phyloP scores from a whole-genome alignment of 31 red algal species.

The Endocladia muricata region DNA sequence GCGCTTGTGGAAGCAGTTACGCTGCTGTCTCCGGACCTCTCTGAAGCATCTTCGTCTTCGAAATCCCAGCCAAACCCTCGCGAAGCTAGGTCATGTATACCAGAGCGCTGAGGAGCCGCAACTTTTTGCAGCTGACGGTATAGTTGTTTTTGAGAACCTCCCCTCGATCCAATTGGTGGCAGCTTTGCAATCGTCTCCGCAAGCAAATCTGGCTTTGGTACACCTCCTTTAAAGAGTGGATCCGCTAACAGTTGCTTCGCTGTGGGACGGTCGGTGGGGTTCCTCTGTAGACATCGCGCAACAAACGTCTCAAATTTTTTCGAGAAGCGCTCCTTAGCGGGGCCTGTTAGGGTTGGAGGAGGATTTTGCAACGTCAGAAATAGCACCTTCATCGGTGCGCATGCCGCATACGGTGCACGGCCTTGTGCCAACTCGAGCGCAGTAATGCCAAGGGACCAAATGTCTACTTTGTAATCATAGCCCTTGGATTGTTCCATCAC shows the following conservation, averaged over 20 bases:
- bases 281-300: slow-evolving; percentile 75
- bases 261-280: slow-evolving; percentile 65
- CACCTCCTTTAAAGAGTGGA: slow-evolving; percentile 52
- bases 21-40: not conserved
- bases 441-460: slow-evolving; percentile 98
- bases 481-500: slow-evolving; percentile 94
- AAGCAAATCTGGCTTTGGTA: slow-evolving; percentile 44
- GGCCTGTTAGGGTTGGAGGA: slow-evolving; percentile 65
- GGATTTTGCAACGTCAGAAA: slow-evolving; percentile 83
- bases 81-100: slow-evolving; percentile 48
- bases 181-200: slow-evolving; percentile 49
- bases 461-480: slow-evolving; percentile 99
- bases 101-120: slow-evolving; percentile 35
- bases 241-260: slow-evolving; percentile 75
- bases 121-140: slow-evolving; percentile 64
- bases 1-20: too few species aligned
- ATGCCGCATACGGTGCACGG: slow-evolving; percentile 74
- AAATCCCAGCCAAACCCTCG: slow-evolving; percentile 75
- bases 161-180: slow-evolving; percentile 63
- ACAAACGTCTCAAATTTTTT: slow-evolving; percentile 77
- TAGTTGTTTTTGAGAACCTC: slow-evolving; percentile 50
- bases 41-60: slow-evolving; percentile 23
- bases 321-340: slow-evolving; percentile 37
- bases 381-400: slow-evolving; percentile 92
- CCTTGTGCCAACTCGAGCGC: slow-evolving; percentile 94